These are phyloP conservation scores for Byssoonygena ceratinophila DNA, from an alignment of 2,329 filamentous ascomycete species.

Conservation along the genomic window DNA sequence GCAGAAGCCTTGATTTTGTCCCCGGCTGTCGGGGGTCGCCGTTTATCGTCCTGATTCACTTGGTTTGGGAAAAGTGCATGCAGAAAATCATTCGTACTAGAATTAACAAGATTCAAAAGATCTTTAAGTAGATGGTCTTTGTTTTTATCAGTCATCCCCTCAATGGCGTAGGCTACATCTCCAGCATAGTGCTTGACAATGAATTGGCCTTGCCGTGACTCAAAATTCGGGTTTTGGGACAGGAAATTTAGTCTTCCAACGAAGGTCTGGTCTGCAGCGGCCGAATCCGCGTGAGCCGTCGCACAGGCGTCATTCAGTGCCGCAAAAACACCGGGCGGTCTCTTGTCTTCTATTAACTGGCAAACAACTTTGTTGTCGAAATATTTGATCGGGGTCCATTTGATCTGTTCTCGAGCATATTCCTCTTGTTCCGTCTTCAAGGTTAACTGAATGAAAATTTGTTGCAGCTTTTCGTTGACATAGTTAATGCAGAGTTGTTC, in stretches of 20 bases:
- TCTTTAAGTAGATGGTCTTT: conserved; percentile 96
- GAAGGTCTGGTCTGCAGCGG: conserved; percentile 89
- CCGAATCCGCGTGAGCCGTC: conserved; percentile 91
- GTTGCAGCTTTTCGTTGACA: conserved; percentile 97
- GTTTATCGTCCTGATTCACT: conserved; percentile 90
- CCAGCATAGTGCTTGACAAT: conserved; percentile 98
- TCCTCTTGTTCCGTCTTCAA: conserved; percentile 96
- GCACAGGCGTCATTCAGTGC: conserved; percentile 96
- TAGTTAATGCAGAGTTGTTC: conserved; percentile 99
- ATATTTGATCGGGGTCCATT: conserved; percentile 98
- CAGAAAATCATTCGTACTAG: conserved; percentile 74
- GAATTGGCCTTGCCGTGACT: conserved; percentile 85
- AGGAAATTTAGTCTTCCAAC: conserved; percentile 87
- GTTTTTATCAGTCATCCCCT: conserved; percentile 98
- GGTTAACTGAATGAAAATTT: conserved; percentile 97
- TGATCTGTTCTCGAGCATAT: conserved; percentile 88
- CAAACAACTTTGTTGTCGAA: conserved; percentile 99
- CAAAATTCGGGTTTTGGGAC: conserved; percentile 76
- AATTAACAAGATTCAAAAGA: conserved; percentile 72
- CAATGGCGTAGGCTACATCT: conserved; percentile 86
- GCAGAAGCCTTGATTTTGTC: conserved; percentile 93
- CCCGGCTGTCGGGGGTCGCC: conserved; percentile 84
- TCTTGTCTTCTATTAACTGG: conserved; percentile 83
- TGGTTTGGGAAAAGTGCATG: conserved; percentile 84
- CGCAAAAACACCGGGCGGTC: conserved; percentile 86